Base-by-base conservation (phyloP, 139 green algal species). In the Closterium sp. region DNA sequence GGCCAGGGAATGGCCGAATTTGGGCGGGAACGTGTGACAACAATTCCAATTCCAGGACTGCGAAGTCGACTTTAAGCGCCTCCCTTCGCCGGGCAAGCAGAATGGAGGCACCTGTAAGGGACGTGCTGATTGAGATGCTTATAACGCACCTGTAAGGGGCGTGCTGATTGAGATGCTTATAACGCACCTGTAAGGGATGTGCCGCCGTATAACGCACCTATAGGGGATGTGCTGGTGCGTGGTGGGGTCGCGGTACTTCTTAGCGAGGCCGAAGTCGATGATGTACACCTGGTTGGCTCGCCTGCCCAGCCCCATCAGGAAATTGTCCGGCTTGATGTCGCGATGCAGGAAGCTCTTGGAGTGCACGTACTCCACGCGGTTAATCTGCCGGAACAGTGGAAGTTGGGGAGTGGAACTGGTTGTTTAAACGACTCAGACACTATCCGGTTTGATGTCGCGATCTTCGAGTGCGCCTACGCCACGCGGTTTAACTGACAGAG, bases 301-400 rank as follows among this genome's bases (percentile, higher is more conserved):
- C 92, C 43, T 76, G 55, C 55, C 55, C 55, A 76, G 55, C 2
- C 98, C 98, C 98, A 99, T 99, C 3, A 99, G 93, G 93, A 99
- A 99, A 95, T 99, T 99, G 93, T 99, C 98, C 25, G 98, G 98
- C 95, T 99, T 99, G 94, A 99, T 99, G 93, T 98, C 96, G 2
- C 98, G 96, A 95, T 99, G 98, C 91, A 99, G 98, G 95, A 99
- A 99, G 93, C 94, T 97, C 93, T 98, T 98, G 35, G 95, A 97
- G 94, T 99, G 98, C 64, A 99, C 96, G 92, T 98, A 99, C 96
- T 99, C 98, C 35, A 99, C 97, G 3, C 98, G 94, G 33, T 94
- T 94, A 32, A 94, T 94, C 92, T 94, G 92, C 38, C 2, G 43
- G 9, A 66, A 66, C 21, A 66, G 43, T 21, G 43, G 9, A 66